A percentile compares a stretch with the other conserved stretches of the same genome.
phyloP scores from a whole-genome alignment of 23 red algal species.

The Gracilaria vermiculophylla region DNA sequence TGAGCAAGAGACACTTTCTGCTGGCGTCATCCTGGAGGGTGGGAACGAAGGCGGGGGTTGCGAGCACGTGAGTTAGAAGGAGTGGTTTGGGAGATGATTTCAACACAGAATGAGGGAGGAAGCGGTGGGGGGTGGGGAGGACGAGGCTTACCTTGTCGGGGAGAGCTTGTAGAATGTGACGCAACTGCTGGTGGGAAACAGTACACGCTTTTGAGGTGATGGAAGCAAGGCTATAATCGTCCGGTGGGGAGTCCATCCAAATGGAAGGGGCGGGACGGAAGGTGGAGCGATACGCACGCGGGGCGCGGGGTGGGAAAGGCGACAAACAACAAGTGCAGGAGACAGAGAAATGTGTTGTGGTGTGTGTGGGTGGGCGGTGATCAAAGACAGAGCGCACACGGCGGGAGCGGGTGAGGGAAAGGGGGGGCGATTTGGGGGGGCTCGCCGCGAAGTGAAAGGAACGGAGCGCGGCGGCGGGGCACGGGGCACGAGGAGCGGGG shows the following conservation, averaged over 20 bases:
- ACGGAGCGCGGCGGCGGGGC: not conserved
- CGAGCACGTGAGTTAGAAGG: not conserved
- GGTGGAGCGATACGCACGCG: not conserved
- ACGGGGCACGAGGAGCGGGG: not conserved
- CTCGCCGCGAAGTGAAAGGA: not conserved
- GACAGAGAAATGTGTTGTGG: no score
- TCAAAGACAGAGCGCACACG: not conserved
- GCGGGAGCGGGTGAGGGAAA: not conserved
- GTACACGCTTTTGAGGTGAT: slow-evolving; percentile 19
- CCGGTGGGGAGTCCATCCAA: slow-evolving; percentile 25
- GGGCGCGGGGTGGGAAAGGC: not conserved
- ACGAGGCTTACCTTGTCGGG: not conserved
- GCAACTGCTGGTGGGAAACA: slow-evolving; percentile 22
- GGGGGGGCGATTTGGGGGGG: not conserved
- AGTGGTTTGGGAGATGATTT: not conserved
- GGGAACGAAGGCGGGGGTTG: not conserved
- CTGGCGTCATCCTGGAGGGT: slow-evolving; percentile 41
- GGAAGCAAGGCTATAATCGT: slow-evolving; percentile 23
- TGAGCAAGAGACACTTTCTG: slow-evolving; percentile 49
- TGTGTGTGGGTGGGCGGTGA: no score
- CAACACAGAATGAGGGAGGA: no score
- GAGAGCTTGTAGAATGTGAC: not conserved
- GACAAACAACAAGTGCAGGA: no score
- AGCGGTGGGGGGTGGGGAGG: no score
- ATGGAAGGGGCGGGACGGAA: not conserved